These are phyloP conservation scores for Gynandropsis gynandra DNA, from an alignment of 345 rosid genomes.

Conservation along the genomic window DNA sequence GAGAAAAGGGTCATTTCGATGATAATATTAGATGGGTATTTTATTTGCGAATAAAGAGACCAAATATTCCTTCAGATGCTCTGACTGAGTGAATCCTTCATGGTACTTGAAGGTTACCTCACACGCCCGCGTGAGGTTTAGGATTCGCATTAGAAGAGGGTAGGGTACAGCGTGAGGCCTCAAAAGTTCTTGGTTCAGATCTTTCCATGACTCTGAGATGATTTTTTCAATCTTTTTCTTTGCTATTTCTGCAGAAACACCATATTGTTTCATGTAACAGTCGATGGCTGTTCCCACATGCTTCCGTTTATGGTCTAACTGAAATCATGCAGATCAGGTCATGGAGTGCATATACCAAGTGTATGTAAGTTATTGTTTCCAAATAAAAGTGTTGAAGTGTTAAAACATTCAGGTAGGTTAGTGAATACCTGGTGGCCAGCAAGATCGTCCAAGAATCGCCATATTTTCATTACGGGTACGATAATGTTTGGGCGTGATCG, in stretches of 20 bases:
- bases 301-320: conserved; percentile 19
- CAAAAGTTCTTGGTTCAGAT: conserved; percentile 23
- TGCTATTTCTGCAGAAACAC: conserved; percentile 15
- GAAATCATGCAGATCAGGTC: too few relatives aligned
- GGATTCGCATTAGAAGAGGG: conserved; percentile 15
- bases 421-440: conserved; percentile 16
- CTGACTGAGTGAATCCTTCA: conserved; percentile 17
- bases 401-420: too few relatives aligned
- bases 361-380: not conserved
- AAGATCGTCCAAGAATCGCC: conserved; percentile 10
- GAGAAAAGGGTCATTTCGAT: too few relatives aligned
- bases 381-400: too few relatives aligned
- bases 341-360: too few relatives aligned
- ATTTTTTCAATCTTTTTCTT: not conserved
- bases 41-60: conserved; percentile 1
- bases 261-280: conserved; percentile 22
- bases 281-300: conserved; percentile 22
- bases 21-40: conserved; percentile 14
- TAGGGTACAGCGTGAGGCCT: conserved; percentile 3
- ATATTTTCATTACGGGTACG: conserved; percentile 16
- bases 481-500: conserved; percentile 19
- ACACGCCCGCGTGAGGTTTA: conserved; percentile 12
- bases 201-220: conserved; percentile 21
- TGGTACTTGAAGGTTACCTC: conserved; percentile 23
- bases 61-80: conserved; percentile 11